A percentile compares a stretch with the other conserved stretches of the same genome.
Conservation (phyloP, 148 eudicot genomes). For the Nepenthes mirabilis region DNA sequence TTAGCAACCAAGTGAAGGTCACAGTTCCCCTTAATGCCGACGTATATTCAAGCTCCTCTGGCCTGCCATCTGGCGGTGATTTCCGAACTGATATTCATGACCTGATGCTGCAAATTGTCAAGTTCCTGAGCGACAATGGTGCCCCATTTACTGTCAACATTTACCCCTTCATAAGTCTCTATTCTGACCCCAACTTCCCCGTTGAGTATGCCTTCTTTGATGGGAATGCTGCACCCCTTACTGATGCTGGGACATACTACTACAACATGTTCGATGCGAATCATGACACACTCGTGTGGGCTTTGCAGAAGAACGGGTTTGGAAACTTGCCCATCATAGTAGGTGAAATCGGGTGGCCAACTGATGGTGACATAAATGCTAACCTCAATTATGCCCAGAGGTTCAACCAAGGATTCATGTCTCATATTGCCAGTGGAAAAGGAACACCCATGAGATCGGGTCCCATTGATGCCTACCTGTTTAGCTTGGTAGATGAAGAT, state of each 20-base stretch:
- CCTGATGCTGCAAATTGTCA: constrained; percentile 48
- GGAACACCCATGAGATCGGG: constrained; percentile 88
- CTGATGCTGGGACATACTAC: constrained; percentile 53
- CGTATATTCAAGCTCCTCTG: constrained; percentile 38
- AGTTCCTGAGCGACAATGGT: constrained; percentile 44
- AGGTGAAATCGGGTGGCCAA: constrained; percentile 93
- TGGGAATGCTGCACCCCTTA: constrained; percentile 44
- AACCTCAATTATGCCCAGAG: constrained; percentile 46
- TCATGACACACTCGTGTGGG: constrained; percentile 82
- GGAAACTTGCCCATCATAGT: constrained; percentile 62
- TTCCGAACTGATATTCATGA: constrained; percentile 62
- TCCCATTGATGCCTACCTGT: constrained; percentile 61
- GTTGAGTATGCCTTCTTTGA: constrained; percentile 86
- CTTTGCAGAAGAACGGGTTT: constrained; percentile 64
- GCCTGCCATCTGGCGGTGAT: constrained; percentile 65
- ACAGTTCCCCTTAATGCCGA: constrained; percentile 75
- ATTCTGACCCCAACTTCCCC: constrained; percentile 49
- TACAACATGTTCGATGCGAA: constrained; percentile 94
- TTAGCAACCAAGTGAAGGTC: constrained; percentile 48
- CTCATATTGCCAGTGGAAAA: constrained; percentile 53
- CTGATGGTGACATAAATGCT: constrained; percentile 79
- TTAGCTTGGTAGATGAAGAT: constrained; percentile 81
- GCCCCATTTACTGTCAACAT: constrained; percentile 88
- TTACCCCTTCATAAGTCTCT: constrained; percentile 85
- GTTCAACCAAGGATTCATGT: constrained; percentile 84